Conservation (phyloP, 805 yeast species). For the Debaryomyces hansenii region DNA sequence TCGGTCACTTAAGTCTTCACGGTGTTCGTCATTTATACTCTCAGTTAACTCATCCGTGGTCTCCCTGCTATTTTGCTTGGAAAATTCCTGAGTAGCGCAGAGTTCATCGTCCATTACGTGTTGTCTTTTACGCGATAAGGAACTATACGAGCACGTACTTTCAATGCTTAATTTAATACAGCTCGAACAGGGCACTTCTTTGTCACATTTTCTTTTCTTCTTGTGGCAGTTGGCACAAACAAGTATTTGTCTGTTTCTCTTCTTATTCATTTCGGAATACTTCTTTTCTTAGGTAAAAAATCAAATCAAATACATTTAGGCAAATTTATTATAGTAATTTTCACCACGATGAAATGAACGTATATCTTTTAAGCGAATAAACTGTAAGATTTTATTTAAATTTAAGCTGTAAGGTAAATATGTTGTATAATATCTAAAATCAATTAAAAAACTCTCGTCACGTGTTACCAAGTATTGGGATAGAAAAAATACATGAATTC, state of each 20-base stretch:
- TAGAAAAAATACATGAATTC: too few relatives aligned
- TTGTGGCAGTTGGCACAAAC: conserved; percentile 49
- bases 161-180: conserved; percentile 10
- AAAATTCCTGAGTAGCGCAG: not conserved
- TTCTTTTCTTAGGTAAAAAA: too few relatives aligned
- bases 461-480: conserved; percentile 13
- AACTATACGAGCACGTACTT: not conserved
- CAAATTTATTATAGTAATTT: too few relatives aligned
- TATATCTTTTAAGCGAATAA: too few relatives aligned
- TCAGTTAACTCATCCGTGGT: not conserved
- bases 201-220: conserved; percentile 46
- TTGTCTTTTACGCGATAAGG: too few relatives aligned
- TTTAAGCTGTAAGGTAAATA: too few relatives aligned
- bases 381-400: too few relatives aligned
- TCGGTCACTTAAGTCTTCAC: too few relatives aligned
- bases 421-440: too few relatives aligned
- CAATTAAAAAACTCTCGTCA: conserved; percentile 10
- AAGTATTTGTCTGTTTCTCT: conserved; percentile 43
- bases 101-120: not conserved
- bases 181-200: conserved; percentile 31
- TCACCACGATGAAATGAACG: too few relatives aligned
- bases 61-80: not conserved
- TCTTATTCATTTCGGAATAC: conserved; percentile 6
- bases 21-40: too few relatives aligned
- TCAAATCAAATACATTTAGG: too few relatives aligned